Percentiles rank a stretch among this genome's conserved stretches.
phyloP scores from a whole-genome alignment of 139 green algal genomes.

The Ostreobium quekettii region DNA sequence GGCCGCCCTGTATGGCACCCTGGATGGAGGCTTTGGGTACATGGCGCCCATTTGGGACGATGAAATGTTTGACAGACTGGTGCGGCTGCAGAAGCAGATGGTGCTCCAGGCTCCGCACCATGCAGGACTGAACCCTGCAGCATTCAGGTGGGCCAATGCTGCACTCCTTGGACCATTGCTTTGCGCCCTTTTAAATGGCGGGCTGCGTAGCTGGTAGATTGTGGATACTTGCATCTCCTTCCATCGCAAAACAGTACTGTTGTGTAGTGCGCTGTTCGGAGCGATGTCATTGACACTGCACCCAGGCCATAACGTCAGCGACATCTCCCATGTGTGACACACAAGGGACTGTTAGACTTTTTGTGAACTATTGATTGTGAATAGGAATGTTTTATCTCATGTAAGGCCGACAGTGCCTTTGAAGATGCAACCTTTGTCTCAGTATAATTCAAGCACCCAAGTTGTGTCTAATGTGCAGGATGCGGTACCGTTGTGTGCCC shows the following conservation, averaged over 20 bases:
- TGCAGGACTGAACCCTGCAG: constrained; percentile 9
- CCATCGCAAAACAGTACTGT: background rate
- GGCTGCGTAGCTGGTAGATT: background rate
- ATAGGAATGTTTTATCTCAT: too few relatives aligned
- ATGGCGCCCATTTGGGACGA: constrained; percentile 8
- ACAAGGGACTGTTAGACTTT: background rate
- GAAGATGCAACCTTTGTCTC: too few relatives aligned
- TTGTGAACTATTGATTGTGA: background rate
- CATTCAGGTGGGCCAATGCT: background rate
- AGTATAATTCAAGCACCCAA: too few relatives aligned
- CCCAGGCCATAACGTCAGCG: background rate
- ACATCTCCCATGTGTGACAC: background rate
- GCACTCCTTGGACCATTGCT: background rate
- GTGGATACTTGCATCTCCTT: background rate
- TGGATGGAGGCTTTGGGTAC: constrained; percentile 17
- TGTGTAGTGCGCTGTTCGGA: background rate
- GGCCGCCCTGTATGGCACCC: constrained; percentile 16
- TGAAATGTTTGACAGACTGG: background rate
- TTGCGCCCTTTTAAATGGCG: background rate
- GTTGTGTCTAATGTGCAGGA: background rate
- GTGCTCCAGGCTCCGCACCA: background rate
- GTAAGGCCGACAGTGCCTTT: too few relatives aligned
- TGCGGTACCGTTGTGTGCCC: background rate
- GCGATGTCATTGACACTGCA: background rate
- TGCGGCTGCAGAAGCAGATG: constrained; percentile 1